phyloP scores from a whole-genome alignment of 768 basidiomycete species.

The Lentinula guzmanii region DNA sequence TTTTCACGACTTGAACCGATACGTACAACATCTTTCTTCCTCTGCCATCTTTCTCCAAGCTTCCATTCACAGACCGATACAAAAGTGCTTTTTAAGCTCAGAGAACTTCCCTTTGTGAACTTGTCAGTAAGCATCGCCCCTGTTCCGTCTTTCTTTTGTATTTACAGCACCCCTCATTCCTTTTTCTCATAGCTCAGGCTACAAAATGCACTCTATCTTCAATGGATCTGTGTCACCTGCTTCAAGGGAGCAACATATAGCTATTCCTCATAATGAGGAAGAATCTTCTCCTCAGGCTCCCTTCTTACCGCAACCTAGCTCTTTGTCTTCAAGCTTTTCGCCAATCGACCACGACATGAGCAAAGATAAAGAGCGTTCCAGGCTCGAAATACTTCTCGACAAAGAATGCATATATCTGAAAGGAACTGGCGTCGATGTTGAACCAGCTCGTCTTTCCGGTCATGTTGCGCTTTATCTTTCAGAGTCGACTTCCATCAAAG shows the following conservation, averaged over 20 bases:
- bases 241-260: not conserved
- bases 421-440: constrained; percentile 78
- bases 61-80: not conserved
- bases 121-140: not conserved
- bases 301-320: not conserved
- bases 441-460: constrained; percentile 77
- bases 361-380: constrained; percentile 41
- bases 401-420: constrained; percentile 63
- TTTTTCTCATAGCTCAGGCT: not conserved
- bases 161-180: not conserved
- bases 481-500: constrained; percentile 79
- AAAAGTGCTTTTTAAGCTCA: not conserved
- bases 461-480: constrained; percentile 72
- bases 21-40: not conserved
- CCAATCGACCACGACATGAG: constrained; percentile 28
- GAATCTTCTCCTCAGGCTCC: not conserved
- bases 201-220: constrained; percentile 1
- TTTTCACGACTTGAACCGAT: not conserved
- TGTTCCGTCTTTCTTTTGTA: not conserved
- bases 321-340: not conserved
- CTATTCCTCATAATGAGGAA: constrained; percentile 2
- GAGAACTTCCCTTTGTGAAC: not conserved
- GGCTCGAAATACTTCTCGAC: constrained; percentile 74
- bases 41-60: not conserved
- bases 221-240: constrained; percentile 4